Percentiles rank a stretch among this genome's conserved stretches.
phyloP scores from a whole-genome alignment of 495 filamentous ascomycete species.

The Penicillium ochrochloron region DNA sequence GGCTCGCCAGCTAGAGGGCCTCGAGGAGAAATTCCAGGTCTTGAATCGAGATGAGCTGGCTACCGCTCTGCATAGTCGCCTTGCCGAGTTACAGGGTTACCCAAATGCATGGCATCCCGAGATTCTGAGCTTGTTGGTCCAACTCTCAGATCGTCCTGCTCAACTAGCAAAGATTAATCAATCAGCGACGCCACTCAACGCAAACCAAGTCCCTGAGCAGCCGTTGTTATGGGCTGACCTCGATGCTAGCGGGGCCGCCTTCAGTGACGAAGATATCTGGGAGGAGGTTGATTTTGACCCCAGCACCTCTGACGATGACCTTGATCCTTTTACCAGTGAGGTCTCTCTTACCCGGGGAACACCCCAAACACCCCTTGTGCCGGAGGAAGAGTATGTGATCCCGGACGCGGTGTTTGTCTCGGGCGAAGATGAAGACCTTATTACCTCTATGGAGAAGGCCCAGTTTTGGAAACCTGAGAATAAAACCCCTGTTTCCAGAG shows the following conservation, averaged over 20 bases:
- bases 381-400: slow-evolving; percentile 43
- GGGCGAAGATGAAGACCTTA: slow-evolving; percentile 40
- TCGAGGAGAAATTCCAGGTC: slow-evolving; percentile 87
- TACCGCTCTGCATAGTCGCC: slow-evolving; percentile 69
- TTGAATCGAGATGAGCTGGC: slow-evolving; percentile 78
- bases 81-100: slow-evolving; percentile 59
- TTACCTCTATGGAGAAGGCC: slow-evolving; percentile 57
- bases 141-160: slow-evolving; percentile 81
- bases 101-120: slow-evolving; percentile 73
- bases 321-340: slow-evolving; percentile 41
- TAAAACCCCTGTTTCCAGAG: slow-evolving; percentile 27
- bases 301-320: slow-evolving; percentile 63
- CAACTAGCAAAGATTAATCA: slow-evolving; percentile 66
- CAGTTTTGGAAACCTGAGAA: slow-evolving; percentile 67
- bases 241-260: slow-evolving; percentile 70
- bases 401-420: slow-evolving; percentile 44
- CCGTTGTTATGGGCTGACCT: slow-evolving; percentile 76
- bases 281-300: slow-evolving; percentile 72
- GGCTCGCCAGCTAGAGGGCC: slow-evolving; percentile 69
- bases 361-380: slow-evolving; percentile 27
- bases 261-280: slow-evolving; percentile 76
- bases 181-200: slow-evolving; percentile 55
- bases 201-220: slow-evolving; percentile 43
- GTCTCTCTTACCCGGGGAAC: slow-evolving; percentile 28
- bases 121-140: slow-evolving; percentile 74